phyloP scores from a whole-genome alignment of 805 yeast species.

The Sugiyamaella mastotermitis region DNA sequence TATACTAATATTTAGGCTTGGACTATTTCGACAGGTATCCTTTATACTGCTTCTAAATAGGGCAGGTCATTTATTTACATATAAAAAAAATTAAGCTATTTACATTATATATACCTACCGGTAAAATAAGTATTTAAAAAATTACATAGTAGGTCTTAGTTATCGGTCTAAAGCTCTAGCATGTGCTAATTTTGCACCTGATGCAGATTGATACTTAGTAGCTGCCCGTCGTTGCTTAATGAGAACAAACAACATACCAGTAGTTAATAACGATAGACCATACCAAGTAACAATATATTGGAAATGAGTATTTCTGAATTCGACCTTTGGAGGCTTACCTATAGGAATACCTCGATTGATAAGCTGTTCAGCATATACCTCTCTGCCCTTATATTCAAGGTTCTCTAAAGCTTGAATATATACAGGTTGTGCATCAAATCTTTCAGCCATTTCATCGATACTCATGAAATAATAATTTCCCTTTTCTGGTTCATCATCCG shows the following conservation, averaged over 20 bases:
- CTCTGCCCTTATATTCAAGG: slow-evolving; percentile 29
- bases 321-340: slow-evolving; percentile 76
- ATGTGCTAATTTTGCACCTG: slow-evolving; percentile 24
- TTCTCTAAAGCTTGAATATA: slow-evolving; percentile 71
- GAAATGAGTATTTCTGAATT: slow-evolving; percentile 80
- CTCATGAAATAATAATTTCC: slow-evolving; percentile 76
- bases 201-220: slow-evolving; percentile 9
- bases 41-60: too few relatives aligned
- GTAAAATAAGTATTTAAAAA: slow-evolving; percentile 1
- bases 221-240: slow-evolving; percentile 35
- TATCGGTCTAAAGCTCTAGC: slow-evolving; percentile 17
- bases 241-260: slow-evolving; percentile 56
- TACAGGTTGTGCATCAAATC: slow-evolving; percentile 61
- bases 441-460: slow-evolving; percentile 69
- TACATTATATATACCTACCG: slow-evolving; percentile 1
- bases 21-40: slow-evolving; percentile 5
- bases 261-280: slow-evolving; percentile 69
- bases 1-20: too few relatives aligned
- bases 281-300: slow-evolving; percentile 95
- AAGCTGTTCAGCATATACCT: slow-evolving; percentile 43
- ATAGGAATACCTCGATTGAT: slow-evolving; percentile 82
- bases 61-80: slow-evolving; percentile 9
- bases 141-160: neutral
- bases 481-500: slow-evolving; percentile 59
- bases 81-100: slow-evolving; percentile 1